Percentiles rank a stretch among this genome's conserved stretches.
These are phyloP conservation scores for Aspergillus sp. DNA, from an alignment of 2,329 filamentous ascomycete species.

Conservation along the genomic window DNA sequence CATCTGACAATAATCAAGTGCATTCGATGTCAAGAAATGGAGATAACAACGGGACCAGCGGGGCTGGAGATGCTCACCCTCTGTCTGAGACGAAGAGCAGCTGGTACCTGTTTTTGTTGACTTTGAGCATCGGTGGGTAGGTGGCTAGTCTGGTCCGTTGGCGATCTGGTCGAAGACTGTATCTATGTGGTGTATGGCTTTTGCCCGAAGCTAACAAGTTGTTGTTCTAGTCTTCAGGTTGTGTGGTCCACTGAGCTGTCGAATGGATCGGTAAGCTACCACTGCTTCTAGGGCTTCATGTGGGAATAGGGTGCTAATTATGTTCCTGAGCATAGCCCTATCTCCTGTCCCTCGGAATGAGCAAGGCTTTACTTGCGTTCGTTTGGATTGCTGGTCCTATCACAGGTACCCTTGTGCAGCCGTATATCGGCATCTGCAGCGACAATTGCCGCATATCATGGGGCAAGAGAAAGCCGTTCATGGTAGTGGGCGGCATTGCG, in stretches of 20 bases:
- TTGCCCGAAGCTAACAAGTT: constrained; percentile 13
- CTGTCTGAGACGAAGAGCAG: constrained; percentile 69
- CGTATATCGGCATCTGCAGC: constrained; percentile 78
- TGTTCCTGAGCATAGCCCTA: constrained; percentile 56
- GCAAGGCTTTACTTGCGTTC: constrained; percentile 78
- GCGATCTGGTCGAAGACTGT: not conserved
- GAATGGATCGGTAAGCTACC: constrained; percentile 70
- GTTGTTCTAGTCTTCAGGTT: constrained; percentile 68
- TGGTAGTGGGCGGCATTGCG: constrained; percentile 68
- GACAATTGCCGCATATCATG: constrained; percentile 73
- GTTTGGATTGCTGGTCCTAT: constrained; percentile 84
- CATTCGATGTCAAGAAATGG: constrained; percentile 19
- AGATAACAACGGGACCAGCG: constrained; percentile 8
- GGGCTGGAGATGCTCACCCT: constrained; percentile 42
- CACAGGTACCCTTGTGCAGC: constrained; percentile 76
- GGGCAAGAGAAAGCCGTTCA: constrained; percentile 81
- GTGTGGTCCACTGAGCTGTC: constrained; percentile 95
- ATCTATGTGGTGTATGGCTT: not conserved
- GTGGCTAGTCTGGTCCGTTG: constrained; percentile 19
- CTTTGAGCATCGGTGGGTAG: constrained; percentile 76
- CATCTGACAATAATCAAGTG: constrained; percentile 23
- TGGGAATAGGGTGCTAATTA: not conserved
- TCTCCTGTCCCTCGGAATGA: constrained; percentile 75
- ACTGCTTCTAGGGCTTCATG: too few species aligned
- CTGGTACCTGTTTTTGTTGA: constrained; percentile 84